Evolutionary conservation across 306 rosid genomes (phyloP), one percentile per base, ranked within the genome.

Genomic region (Castanospermum australe): DNA sequence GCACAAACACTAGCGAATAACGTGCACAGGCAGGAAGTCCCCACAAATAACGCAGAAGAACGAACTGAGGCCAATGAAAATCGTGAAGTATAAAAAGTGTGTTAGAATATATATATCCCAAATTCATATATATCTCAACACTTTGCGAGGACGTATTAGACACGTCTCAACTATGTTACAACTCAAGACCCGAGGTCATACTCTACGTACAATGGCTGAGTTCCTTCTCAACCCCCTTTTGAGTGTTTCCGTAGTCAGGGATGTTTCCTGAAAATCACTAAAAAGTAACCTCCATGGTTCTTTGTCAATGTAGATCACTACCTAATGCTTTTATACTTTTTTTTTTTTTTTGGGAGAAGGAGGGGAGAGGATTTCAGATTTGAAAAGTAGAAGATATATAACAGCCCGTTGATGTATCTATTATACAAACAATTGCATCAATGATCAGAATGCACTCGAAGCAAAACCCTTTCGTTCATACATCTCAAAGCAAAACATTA

Each of bases 1-100:
- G 97, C 98, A 65, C 87, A 83, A 30, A 11, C 32, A 62, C 88
- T 87, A 14, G 73, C 90, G 2, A 61, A 56, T 48, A 51, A 62
- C 3, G 55, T 28, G 6, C 57, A 68, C 12, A 74, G 42, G 24
- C 64, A 78, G 60, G 75, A 78, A 44, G 65, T 39, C 20, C 59
- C 28, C 11, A 39, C 28, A 36, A 36, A 64, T 71, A 89, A 76
- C 6, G 79, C 62, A 48, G 66, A 85, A 18, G 67, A 51, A 30
- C 76, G 8, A 68, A 61, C 18, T 22, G 81, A 47, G 44, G 85
- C 3, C 11, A 30, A 7, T 50, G 81, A 73, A 78, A 64, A 65
- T 80, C 65, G 63, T 4, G 10, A 62, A 71, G 86, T 25, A 50
- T 54, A 75, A 64, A 8, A 50, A 39, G n/a, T 2, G 13, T 44